Base-by-base conservation (phyloP, 2,329 filamentous ascomycete species). In the Didymella pinodella region DNA sequence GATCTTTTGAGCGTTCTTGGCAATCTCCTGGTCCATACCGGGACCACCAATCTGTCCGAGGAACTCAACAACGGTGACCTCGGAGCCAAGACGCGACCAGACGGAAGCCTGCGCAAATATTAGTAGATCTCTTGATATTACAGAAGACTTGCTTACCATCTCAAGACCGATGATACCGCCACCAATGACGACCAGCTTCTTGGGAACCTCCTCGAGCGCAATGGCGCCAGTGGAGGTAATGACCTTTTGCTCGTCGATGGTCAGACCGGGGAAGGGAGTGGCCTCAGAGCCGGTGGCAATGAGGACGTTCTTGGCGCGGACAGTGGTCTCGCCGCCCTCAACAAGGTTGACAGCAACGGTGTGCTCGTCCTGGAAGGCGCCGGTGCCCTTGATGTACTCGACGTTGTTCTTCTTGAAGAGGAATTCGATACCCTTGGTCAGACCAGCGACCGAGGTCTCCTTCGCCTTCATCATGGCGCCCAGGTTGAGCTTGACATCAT, bases 371-470 rank as follows among this genome's bases (percentile, higher is more conserved):
- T 89, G 85, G 77, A 98, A 96, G 46, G 91, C 85, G 68, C 90
- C 94, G 50, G 92, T 88, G 70, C 95, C 95, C 85, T 97, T 97
- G 83, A 98, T 86, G 81, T 98, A 99, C 78, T 98, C 93, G 68
- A 97, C 95, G 65, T 92, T 92, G 83, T 99, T 99, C 87, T 99
- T 98, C 89, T 98, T 98, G 82, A 99, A 90, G 65, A 99, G 85
- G 78, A 94, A 99, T 81, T 99, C 95, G 67, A 99, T 91, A 78
- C 95, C 95, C 85, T 98, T 98, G 67, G 95, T 99, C 68, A 99
- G 83, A 48, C 93, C 88, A 40, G 83, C 80, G 64, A 99, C 95
- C 51, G 95, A 96, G 34, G 88, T 90, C 51, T 99, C 94, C 84
- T 99, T 99, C 60, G 95, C 93, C 84, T 97, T 96, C 93, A 99